Evolutionary conservation across 306 rosid species (phyloP).

Genomic region (Acacia crassicarpa): DNA sequence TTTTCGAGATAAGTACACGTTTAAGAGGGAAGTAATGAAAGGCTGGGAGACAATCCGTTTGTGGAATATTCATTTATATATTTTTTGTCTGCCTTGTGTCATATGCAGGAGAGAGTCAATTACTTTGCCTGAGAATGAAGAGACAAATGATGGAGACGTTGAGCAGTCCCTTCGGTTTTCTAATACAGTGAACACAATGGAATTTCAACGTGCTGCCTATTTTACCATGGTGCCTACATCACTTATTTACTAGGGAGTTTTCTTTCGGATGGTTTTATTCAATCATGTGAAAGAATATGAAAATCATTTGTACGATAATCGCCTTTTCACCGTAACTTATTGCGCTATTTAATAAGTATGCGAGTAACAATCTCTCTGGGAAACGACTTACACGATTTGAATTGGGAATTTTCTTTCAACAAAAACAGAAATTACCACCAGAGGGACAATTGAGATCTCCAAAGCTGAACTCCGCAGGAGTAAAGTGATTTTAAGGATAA

Average conservation of each 20-base stretch:
- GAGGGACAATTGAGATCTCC: neutral
- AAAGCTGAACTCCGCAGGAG: neutral
- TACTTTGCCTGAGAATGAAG: constrained; percentile 58
- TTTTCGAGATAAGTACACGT: neutral
- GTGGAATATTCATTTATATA: neutral
- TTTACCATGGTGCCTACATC: constrained; percentile 57
- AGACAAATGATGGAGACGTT: constrained; percentile 43
- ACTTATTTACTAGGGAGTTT: neutral
- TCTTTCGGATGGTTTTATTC: neutral
- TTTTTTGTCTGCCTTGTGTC: neutral
- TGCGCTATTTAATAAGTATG: neutral
- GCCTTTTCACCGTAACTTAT: neutral
- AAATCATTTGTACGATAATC: neutral
- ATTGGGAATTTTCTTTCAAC: neutral
- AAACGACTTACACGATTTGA: neutral
- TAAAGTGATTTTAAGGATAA: neutral
- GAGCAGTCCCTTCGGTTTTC: constrained; percentile 54
- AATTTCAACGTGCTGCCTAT: constrained; percentile 54
- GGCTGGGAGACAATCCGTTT: neutral
- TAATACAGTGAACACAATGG: constrained; percentile 36
- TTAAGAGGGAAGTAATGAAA: neutral
- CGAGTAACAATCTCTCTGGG: neutral
- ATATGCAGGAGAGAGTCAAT: constrained; percentile 63
- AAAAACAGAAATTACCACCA: neutral
- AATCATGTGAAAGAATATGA: neutral